A percentile compares a stretch with the other conserved stretches of the same genome.
phyloP scores from a whole-genome alignment of 2,329 filamentous ascomycete species.

The Cadophora sp. region DNA sequence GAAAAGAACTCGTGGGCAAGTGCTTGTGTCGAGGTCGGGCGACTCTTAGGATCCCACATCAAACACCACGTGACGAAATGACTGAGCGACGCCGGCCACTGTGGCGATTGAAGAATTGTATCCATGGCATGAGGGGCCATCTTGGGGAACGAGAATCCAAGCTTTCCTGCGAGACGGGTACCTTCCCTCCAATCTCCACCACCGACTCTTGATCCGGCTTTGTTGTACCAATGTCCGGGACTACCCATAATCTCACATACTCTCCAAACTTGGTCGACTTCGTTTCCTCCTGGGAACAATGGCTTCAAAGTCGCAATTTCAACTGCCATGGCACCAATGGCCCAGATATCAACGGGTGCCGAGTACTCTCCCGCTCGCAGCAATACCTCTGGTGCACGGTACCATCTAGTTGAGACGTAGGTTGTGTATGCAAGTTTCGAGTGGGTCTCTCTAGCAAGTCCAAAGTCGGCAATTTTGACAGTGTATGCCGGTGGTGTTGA shows the following conservation, averaged over 20 bases:
- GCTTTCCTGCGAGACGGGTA: conserved; percentile 88
- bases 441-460: conserved; percentile 94
- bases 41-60: conserved; percentile 95
- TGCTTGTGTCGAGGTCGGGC: conserved; percentile 93
- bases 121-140: conserved; percentile 99
- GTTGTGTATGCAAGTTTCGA: conserved; percentile 97
- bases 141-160: conserved; percentile 98
- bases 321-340: conserved; percentile 96
- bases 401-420: conserved; percentile 98
- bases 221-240: conserved; percentile 97
- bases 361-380: conserved; percentile 96
- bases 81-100: conserved; percentile 88
- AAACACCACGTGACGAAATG: conserved; percentile 98
- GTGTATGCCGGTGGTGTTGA: conserved; percentile 93
- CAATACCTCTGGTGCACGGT: conserved; percentile 89
- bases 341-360: conserved; percentile 98
- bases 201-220: conserved; percentile 83
- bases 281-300: conserved; percentile 95
- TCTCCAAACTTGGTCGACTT: conserved; percentile 98
- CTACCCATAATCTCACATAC: conserved; percentile 99
- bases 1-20: conserved; percentile 92
- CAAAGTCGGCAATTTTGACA: conserved; percentile 98
- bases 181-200: conserved; percentile 98
- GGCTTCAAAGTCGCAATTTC: conserved; percentile 97
- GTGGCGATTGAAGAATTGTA: conserved; percentile 85